Evolutionary conservation across 2,329 filamentous ascomycete species (phyloP).

Genomic region (Chaetomiaceae sp.): DNA sequence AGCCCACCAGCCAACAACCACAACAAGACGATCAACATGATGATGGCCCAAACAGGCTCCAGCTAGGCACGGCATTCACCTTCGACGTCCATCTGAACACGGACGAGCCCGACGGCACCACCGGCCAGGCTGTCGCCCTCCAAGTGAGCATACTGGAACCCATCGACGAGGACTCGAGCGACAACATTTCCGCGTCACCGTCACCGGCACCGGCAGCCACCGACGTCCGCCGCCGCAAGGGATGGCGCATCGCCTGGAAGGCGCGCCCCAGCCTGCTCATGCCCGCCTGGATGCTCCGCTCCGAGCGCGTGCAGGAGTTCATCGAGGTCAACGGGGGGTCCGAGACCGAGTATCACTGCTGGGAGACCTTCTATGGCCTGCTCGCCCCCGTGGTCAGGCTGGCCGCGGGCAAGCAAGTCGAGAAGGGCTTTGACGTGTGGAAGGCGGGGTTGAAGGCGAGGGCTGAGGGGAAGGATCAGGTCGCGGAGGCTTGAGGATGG

Average conservation of each 20-base stretch:
- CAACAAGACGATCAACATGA: constrained; percentile 1
- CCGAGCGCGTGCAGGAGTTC: constrained; percentile 42
- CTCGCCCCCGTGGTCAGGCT: constrained; percentile 33
- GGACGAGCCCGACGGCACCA: constrained; percentile 17
- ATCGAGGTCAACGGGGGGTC: constrained; percentile 30
- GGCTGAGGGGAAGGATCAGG: constrained; percentile 22
- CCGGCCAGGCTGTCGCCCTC: constrained; percentile 18
- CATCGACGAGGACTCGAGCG: constrained; percentile 23
- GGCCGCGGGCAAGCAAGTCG: constrained; percentile 31
- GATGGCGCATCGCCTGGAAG: constrained; percentile 39
- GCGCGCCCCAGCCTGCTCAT: constrained; percentile 24
- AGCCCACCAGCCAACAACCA: constrained; percentile 18
- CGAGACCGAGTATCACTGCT: constrained; percentile 39
- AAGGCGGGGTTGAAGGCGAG: constrained; percentile 35
- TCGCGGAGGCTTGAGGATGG: too few relatives aligned
- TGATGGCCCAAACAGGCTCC: constrained; percentile 24
- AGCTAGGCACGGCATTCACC: constrained; percentile 30
- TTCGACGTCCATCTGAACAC: constrained; percentile 34
- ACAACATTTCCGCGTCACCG: neutral
- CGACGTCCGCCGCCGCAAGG: constrained; percentile 17
- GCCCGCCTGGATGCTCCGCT: constrained; percentile 32
- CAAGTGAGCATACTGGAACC: constrained; percentile 33
- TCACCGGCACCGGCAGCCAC: neutral
- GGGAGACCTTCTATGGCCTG: constrained; percentile 43
- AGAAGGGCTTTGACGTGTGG: constrained; percentile 36